Evolutionary conservation across 2,329 filamentous ascomycete species (phyloP).

Genomic region (Fusarium udum): DNA sequence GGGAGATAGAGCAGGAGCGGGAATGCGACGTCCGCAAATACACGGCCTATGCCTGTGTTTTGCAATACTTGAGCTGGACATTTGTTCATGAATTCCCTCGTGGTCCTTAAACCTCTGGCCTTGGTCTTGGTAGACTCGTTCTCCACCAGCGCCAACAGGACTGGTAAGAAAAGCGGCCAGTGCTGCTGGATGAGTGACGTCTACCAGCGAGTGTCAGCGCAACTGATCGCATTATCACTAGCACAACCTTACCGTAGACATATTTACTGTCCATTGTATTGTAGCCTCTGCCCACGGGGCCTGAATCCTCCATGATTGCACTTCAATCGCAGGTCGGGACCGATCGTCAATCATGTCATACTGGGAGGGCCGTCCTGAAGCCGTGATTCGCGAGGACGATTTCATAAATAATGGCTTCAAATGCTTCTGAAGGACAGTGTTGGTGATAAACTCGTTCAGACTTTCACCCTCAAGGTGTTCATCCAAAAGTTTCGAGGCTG

Average conservation of each 20-base stretch:
- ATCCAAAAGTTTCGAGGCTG: conserved; percentile 48
- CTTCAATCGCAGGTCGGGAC: background rate
- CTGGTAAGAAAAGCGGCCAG: conserved; percentile 76
- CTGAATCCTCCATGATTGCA: conserved; percentile 38
- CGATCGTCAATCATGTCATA: conserved; percentile 28
- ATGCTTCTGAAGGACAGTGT: conserved; percentile 68
- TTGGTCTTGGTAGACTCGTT: conserved; percentile 66
- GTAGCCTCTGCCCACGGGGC: conserved; percentile 35
- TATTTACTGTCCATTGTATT: conserved; percentile 64
- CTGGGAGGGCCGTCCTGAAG: conserved; percentile 44
- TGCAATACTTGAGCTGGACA: conserved; percentile 64
- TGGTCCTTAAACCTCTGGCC: conserved; percentile 63
- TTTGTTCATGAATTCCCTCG: conserved; percentile 63
- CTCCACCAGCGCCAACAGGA: conserved; percentile 74
- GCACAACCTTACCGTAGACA: conserved; percentile 57
- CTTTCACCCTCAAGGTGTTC: conserved; percentile 33
- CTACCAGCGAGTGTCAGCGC: conserved; percentile 43
- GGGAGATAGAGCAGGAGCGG: conserved; percentile 82
- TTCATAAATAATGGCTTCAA: conserved; percentile 74
- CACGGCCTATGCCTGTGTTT: conserved; percentile 70
- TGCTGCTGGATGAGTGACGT: conserved; percentile 57
- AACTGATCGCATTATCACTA: background rate
- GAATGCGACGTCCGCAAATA: conserved; percentile 75
- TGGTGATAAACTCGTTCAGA: conserved; percentile 56
- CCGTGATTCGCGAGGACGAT: conserved; percentile 55